Percentiles rank a stretch among this genome's conserved stretches.
These are phyloP conservation scores for Aspergillus cejpii DNA, from an alignment of 2,329 filamentous ascomycete genomes.

Conservation along the genomic window DNA sequence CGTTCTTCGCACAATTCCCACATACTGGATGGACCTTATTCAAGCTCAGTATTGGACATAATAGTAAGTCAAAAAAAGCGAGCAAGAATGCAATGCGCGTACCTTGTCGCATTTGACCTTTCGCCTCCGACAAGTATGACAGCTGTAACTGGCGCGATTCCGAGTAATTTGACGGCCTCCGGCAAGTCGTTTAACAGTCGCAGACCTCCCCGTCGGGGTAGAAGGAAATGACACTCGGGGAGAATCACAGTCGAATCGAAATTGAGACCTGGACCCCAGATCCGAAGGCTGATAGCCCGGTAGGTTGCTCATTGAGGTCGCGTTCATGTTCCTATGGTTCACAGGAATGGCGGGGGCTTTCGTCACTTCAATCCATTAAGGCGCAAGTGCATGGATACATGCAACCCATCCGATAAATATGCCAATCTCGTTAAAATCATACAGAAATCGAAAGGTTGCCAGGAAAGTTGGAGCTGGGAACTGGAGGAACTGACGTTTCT, in stretches of 20 bases:
- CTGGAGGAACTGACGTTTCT: neutral
- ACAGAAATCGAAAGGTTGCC: neutral
- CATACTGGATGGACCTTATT: slow-evolving; percentile 40
- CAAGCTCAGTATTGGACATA: neutral
- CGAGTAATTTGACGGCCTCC: slow-evolving; percentile 42
- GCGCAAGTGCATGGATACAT: neutral
- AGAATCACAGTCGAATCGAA: slow-evolving; percentile 7
- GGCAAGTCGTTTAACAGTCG: slow-evolving; percentile 12
- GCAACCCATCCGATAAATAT: neutral
- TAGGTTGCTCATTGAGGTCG: slow-evolving; percentile 13
- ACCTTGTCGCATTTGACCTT: slow-evolving; percentile 46
- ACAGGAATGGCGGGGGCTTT: slow-evolving; percentile 17
- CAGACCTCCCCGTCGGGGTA: slow-evolving; percentile 4
- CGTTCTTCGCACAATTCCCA: slow-evolving; percentile 42
- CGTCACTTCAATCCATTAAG: slow-evolving; percentile 13
- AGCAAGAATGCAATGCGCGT: neutral
- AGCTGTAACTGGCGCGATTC: slow-evolving; percentile 44
- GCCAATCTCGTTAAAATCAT: neutral
- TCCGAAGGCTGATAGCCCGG: slow-evolving; percentile 10
- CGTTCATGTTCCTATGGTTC: slow-evolving; percentile 19
- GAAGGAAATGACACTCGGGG: slow-evolving; percentile 4
- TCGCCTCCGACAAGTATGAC: slow-evolving; percentile 41
- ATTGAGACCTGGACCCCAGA: slow-evolving; percentile 3
- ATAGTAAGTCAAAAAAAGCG: neutral
- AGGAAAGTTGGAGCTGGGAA: neutral